Conservation (phyloP, 768 basidiomycete genomes). For the Hygrocybe coccinea region DNA sequence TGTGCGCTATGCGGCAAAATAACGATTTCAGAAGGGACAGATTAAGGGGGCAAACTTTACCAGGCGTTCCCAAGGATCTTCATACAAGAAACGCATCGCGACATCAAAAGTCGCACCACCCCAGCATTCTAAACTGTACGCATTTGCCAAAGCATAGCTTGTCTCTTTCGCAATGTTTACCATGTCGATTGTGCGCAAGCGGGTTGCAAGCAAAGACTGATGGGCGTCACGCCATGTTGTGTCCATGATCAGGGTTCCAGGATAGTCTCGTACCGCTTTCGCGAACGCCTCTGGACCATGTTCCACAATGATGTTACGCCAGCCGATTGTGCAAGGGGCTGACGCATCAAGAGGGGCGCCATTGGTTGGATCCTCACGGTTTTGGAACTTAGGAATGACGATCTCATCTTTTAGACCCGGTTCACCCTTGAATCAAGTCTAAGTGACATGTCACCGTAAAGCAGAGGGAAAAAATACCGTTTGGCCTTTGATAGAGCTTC, state of each 20-base stretch:
- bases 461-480: conserved; percentile 32
- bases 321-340: conserved; percentile 80
- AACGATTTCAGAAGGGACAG: not conserved
- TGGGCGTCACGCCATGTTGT: conserved; percentile 99
- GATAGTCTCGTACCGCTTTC: conserved; percentile 94
- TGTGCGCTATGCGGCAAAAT: conserved; percentile 54
- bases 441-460: not conserved
- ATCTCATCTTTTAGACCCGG: conserved; percentile 91
- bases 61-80: conserved; percentile 98
- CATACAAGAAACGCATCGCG: conserved; percentile 98
- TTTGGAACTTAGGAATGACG: conserved; percentile 72
- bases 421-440: conserved; percentile 55
- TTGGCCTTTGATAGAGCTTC: conserved; percentile 96
- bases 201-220: conserved; percentile 94
- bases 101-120: conserved; percentile 99
- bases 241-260: conserved; percentile 94
- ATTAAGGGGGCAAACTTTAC: conserved; percentile 38
- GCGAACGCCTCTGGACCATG: conserved; percentile 97
- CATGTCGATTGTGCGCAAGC: conserved; percentile 94
- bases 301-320: conserved; percentile 98
- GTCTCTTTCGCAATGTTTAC: conserved; percentile 98
- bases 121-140: conserved; percentile 98
- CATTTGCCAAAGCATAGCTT: conserved; percentile 88
- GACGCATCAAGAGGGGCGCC: conserved; percentile 73
- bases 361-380: conserved; percentile 65